Percentiles rank a stretch among this genome's conserved stretches.
Evolutionary conservation across 371 early-diverging fungal genomes (phyloP).

Genomic region (Neoconidiobolus thromboides): DNA sequence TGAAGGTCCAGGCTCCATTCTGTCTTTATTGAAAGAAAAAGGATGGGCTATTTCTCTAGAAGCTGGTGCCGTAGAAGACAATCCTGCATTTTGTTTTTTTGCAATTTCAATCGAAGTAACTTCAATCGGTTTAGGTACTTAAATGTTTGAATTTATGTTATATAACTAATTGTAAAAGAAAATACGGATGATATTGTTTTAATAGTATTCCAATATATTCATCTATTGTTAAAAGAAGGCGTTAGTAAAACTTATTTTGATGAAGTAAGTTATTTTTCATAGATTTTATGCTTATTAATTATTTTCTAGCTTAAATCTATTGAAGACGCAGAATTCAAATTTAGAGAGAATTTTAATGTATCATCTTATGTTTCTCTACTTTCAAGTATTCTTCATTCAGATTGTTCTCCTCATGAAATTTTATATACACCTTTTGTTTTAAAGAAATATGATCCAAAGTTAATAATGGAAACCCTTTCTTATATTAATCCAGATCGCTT

Average conservation of each 20-base stretch:
- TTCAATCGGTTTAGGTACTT: conserved; percentile 51
- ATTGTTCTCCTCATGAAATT: conserved; percentile 41
- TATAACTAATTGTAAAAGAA: conserved; percentile 13
- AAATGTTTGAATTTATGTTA: not conserved
- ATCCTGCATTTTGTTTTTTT: conserved; percentile 61
- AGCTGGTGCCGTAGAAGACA: conserved; percentile 42
- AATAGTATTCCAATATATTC: conserved; percentile 72
- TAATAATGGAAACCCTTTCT: conserved; percentile 30
- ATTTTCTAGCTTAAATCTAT: conserved; percentile 24
- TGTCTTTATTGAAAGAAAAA: conserved; percentile 62
- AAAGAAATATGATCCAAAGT: conserved; percentile 31
- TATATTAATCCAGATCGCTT: conserved; percentile 49
- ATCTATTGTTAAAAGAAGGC: conserved; percentile 43
- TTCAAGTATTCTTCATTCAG: conserved; percentile 39
- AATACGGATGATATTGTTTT: conserved; percentile 55
- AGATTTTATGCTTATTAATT: not conserved
- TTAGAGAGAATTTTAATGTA: conserved; percentile 58
- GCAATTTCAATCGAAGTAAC: conserved; percentile 63
- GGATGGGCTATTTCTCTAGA: conserved; percentile 74
- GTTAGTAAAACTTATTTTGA: conserved; percentile 56
- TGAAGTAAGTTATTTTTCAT: conserved; percentile 23
- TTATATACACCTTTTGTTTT: conserved; percentile 50
- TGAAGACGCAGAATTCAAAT: conserved; percentile 50
- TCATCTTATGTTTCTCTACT: conserved; percentile 34
- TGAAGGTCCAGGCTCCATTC: conserved; percentile 66